These are phyloP conservation scores for Aspergillus incahuasiensis DNA, from an alignment of 495 filamentous ascomycete species.

Conservation along the genomic window DNA sequence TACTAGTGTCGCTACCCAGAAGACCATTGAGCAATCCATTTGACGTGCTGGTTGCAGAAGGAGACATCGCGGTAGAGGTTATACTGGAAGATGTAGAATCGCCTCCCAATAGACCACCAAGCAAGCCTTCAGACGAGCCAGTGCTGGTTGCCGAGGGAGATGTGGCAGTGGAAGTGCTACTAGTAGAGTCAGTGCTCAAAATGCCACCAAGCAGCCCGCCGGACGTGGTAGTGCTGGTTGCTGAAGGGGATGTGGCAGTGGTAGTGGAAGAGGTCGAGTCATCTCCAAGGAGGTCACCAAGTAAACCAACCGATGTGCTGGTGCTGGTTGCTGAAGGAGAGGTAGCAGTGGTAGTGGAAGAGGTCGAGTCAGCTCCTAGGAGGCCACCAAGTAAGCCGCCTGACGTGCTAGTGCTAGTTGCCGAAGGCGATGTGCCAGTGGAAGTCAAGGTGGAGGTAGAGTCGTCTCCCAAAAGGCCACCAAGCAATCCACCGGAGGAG, in stretches of 20 bases:
- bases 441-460: slow-evolving; percentile 1
- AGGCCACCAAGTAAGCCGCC: neutral
- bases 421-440: neutral
- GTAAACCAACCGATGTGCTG: neutral
- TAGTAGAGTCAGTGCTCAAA: neutral
- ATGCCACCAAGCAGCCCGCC: neutral
- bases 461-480: neutral
- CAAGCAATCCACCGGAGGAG: neutral
- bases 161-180: neutral
- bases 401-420: neutral
- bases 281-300: neutral
- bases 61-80: neutral
- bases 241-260: neutral
- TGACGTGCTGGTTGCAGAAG: neutral
- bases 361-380: neutral
- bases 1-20: neutral
- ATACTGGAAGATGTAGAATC: neutral
- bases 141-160: neutral
- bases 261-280: neutral
- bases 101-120: neutral
- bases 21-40: neutral
- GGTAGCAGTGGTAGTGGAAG: neutral
- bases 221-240: neutral
- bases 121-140: neutral
- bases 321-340: neutral